These are phyloP conservation scores for Aspergillus sclerotiicarbonarius DNA, from an alignment of 495 filamentous ascomycete species.

Conservation along the genomic window DNA sequence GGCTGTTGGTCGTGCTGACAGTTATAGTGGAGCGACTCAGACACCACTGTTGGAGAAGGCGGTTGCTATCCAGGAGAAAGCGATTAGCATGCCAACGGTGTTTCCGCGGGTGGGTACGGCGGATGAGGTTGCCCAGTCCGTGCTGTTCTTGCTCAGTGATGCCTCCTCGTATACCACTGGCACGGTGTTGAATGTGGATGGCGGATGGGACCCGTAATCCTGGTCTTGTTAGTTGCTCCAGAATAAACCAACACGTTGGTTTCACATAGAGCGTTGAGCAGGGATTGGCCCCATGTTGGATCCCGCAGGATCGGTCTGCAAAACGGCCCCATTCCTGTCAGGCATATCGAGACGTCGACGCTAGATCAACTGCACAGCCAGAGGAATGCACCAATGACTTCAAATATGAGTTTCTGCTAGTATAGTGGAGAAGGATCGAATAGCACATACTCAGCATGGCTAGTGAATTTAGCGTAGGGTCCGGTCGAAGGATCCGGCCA, in stretches of 20 bases:
- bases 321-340: background rate
- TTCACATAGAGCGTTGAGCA: background rate
- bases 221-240: background rate
- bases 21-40: conserved; percentile 50
- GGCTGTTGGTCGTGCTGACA: conserved; percentile 8
- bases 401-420: conserved; percentile 7
- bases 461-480: conserved; percentile 6
- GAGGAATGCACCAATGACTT: conserved; percentile 9
- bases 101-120: conserved; percentile 44
- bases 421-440: conserved; percentile 6
- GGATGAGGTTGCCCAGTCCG: conserved; percentile 51
- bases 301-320: background rate
- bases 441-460: conserved; percentile 23
- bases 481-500: background rate
- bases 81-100: conserved; percentile 33
- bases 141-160: conserved; percentile 57
- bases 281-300: background rate
- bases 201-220: conserved; percentile 32
- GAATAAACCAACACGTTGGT: background rate
- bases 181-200: conserved; percentile 42
- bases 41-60: conserved; percentile 48
- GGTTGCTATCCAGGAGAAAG: conserved; percentile 32
- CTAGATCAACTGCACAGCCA: conserved; percentile 14
- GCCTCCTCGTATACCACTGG: conserved; percentile 56
- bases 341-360: background rate